These are phyloP conservation scores for Nematodospora valgi DNA, from an alignment of 805 yeast species.

Conservation along the genomic window DNA sequence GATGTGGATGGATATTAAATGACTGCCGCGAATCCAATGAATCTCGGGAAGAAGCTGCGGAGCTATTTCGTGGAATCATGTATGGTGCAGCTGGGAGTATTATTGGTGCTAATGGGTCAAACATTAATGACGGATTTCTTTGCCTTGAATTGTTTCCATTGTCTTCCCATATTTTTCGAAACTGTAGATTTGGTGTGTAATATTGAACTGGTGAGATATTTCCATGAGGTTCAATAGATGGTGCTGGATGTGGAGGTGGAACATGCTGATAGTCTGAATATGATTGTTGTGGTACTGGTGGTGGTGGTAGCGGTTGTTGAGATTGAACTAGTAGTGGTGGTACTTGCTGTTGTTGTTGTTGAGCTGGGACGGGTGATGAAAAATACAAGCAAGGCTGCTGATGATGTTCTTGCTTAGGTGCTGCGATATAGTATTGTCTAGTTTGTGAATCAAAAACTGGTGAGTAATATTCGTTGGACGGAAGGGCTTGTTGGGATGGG, in stretches of 20 bases:
- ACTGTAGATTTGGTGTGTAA: constrained; percentile 27
- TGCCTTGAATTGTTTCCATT: constrained; percentile 20
- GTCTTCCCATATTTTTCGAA: constrained; percentile 35
- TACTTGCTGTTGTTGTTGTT: constrained; percentile 3
- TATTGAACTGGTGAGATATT: constrained; percentile 5
- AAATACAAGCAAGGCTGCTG: constrained; percentile 5
- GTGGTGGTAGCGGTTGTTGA: constrained; percentile 2
- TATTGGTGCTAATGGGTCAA: constrained; percentile 48
- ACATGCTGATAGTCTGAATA: no score
- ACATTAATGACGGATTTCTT: constrained; percentile 45
- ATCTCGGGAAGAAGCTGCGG: neutral
- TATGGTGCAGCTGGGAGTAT: constrained; percentile 17
- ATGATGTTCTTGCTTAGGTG: no score
- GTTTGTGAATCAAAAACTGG: no score
- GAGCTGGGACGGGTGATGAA: no score
- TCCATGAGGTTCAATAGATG: constrained; percentile 1
- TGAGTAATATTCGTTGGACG: no score
- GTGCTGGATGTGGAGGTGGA: constrained; percentile 2
- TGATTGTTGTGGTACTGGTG: constrained; percentile 4
- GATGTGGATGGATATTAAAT: neutral
- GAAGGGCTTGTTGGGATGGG: neutral
- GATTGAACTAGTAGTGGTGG: constrained; percentile 3
- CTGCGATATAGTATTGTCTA: no score
- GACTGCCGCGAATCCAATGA: neutral
- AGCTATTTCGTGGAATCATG: constrained; percentile 7